Base-by-base conservation (phyloP, 2,329 filamentous ascomycete species). In the Neofusicoccum ribis region DNA sequence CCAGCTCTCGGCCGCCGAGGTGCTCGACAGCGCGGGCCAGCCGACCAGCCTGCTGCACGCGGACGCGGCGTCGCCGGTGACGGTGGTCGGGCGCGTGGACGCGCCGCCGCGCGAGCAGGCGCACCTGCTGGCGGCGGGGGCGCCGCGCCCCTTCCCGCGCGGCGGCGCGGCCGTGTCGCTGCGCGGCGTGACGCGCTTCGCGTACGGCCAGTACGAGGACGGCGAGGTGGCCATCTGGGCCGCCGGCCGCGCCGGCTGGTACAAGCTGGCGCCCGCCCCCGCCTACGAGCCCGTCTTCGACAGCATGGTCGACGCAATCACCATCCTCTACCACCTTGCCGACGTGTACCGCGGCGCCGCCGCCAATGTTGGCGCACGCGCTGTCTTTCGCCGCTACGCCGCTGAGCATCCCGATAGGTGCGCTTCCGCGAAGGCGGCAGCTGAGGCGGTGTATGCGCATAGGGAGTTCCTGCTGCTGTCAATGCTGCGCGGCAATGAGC, bases 211-310 rank as follows among this genome's bases (percentile, higher is more conserved):
- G 67, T 77, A 87, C 12, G 86, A 89, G 37, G 83, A 85, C 59
- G 82, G 82, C 0, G 79, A 81, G 17, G 81, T 85, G 3, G 80
- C 85, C n/a, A 79, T 91, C 36, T 92, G 90, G 90, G 87, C 89
- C 1, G 80, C 83, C 36, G 88, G 88, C 43, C 74, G 80, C 63
- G 84, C 87, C 12, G 89, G 89, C 50, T 92, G 89, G 88, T 91
- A 87, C 72, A 85, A 89, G 71, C 83, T 92, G 47, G 80, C 80
- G 11, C 89, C 90, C 1, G 79, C 84, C n/a, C 72, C 79, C 9
- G 74, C 77, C 2, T 93, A 91, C 73, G 77, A 78, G 59, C 70
- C 76, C 5, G 85, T 86, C 34, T 88, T 85, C 74, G 76, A 83
- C 36, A 80, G 83, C 54, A 90, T 90, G 82, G 81, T 84, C 60